These are phyloP conservation scores for Sporisorium reilianum DNA, from an alignment of 1,284 basidiomycete species.

Conservation along the genomic window DNA sequence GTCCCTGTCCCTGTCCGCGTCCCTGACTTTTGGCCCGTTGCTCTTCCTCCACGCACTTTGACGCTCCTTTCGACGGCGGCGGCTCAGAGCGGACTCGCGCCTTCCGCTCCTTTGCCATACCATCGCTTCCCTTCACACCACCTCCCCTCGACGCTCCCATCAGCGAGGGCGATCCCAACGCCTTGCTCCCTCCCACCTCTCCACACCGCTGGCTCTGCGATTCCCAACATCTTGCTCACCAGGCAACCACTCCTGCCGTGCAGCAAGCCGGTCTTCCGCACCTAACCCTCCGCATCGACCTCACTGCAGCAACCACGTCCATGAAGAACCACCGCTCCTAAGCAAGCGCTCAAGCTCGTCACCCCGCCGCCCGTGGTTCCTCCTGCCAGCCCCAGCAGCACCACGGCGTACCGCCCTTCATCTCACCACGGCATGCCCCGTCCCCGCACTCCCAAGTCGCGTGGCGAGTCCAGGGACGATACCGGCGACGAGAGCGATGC, in stretches of 20 bases:
- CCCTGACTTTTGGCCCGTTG: background rate
- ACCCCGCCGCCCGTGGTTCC: slow-evolving; percentile 3
- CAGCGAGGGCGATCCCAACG: background rate
- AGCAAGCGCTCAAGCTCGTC: slow-evolving; percentile 1
- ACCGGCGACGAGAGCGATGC: slow-evolving; percentile 36
- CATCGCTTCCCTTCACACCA: background rate
- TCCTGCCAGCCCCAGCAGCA: background rate
- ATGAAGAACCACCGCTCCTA: background rate
- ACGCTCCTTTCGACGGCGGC: background rate
- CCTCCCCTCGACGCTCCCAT: background rate
- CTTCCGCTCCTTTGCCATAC: background rate
- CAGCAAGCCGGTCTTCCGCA: background rate
- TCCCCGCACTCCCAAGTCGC: slow-evolving; percentile 13
- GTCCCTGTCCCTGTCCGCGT: background rate
- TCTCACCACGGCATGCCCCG: slow-evolving; percentile 19
- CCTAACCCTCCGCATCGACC: background rate
- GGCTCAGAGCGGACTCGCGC: background rate
- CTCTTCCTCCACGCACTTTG: background rate
- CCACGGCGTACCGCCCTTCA: background rate
- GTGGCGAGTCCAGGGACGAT: slow-evolving; percentile 16
- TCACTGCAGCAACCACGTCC: background rate
- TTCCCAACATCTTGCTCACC: background rate
- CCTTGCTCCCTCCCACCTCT: background rate
- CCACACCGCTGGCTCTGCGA: background rate
- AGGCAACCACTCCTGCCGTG: slow-evolving; percentile 4